Evolutionary conservation across 177 flowering plant species (phyloP).

Genomic region (Vitis hybrid): DNA sequence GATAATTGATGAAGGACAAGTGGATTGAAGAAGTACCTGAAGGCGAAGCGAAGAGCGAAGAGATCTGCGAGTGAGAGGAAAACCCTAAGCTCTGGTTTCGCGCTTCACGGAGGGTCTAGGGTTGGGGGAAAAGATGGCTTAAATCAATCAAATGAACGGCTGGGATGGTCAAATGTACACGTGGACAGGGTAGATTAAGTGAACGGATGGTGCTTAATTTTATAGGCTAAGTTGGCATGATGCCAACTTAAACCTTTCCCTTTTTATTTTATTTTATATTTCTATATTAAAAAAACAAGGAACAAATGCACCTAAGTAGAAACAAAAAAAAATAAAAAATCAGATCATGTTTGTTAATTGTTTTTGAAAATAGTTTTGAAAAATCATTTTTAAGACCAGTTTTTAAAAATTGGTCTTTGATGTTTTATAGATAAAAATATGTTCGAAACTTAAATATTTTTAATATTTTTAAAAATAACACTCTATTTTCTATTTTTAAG

Average conservation of each 20-base stretch:
- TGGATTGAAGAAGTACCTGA: constrained; percentile 4
- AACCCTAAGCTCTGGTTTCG: neutral
- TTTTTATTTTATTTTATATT: no score
- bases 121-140: neutral
- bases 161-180: neutral
- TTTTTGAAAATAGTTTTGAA: no score
- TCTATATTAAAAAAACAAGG: no score
- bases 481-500: fast-evolving
- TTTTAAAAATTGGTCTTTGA: no score
- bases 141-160: constrained; percentile 3
- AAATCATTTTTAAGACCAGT: no score
- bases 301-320: no score
- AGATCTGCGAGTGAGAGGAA: neutral
- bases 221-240: neutral
- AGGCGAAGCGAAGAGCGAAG: neutral
- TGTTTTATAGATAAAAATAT: no score
- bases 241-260: no score
- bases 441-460: no score
- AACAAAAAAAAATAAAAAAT: no score
- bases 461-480: no score
- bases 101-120: constrained; percentile 6
- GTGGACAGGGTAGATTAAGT: constrained; percentile 3
- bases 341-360: no score
- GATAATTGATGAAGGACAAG: neutral
- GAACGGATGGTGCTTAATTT: neutral